Evolutionary conservation across 1,139 yeast species (phyloP).

Genomic region (Kurtzmaniella quercitrusa): DNA sequence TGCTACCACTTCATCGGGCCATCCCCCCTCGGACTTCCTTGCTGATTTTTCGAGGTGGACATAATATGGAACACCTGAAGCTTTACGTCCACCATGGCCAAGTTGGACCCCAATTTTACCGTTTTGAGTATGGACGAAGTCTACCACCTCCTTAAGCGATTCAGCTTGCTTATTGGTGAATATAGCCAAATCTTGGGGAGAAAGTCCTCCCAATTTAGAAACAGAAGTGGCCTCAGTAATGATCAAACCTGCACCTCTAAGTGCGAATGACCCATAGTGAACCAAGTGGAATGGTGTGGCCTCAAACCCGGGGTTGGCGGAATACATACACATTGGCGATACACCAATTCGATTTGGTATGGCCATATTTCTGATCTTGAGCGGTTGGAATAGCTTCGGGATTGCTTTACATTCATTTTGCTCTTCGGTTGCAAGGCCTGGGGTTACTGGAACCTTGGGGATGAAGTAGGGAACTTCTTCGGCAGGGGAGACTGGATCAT

Average conservation of each 20-base stretch:
- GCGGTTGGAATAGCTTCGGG: constrained; percentile 9
- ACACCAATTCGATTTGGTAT: constrained; percentile 51
- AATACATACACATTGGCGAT: constrained; percentile 59
- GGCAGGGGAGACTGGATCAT: background rate
- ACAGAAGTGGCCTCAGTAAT: constrained; percentile 45
- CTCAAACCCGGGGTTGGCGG: constrained; percentile 31
- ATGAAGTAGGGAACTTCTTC: background rate
- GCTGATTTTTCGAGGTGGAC: constrained; percentile 29
- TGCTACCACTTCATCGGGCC: constrained; percentile 39
- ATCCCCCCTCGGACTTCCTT: constrained; percentile 33
- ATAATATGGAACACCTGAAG: constrained; percentile 31
- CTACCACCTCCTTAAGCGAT: constrained; percentile 45
- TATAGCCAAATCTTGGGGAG: constrained; percentile 47
- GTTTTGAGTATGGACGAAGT: constrained; percentile 52
- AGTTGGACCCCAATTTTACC: constrained; percentile 49
- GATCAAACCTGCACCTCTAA: constrained; percentile 50
- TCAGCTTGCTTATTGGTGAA: constrained; percentile 48
- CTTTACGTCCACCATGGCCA: constrained; percentile 57
- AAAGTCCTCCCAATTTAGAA: constrained; percentile 37
- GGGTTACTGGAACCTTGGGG: background rate
- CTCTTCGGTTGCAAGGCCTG: background rate
- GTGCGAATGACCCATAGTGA: constrained; percentile 41
- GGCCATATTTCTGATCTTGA: constrained; percentile 1
- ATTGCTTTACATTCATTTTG: background rate
- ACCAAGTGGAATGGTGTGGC: constrained; percentile 45